Evolutionary conservation across 805 yeast species (phyloP), one percentile per base, ranked within the genome.

Genomic region (Suhomyces tanzawaensis): DNA sequence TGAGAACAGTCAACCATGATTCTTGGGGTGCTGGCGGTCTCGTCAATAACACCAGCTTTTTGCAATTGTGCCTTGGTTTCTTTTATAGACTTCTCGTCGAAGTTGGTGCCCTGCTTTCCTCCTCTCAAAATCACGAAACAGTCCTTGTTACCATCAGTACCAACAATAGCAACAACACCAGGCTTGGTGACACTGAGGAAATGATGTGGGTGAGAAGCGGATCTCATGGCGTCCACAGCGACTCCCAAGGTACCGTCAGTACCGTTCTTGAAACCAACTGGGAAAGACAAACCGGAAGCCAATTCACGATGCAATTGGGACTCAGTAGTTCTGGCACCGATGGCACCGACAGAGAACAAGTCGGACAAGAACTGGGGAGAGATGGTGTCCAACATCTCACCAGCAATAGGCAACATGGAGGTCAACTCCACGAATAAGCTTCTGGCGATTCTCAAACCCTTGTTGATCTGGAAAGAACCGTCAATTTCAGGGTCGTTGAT

Each of bases 291-390:
- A 22, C 98, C 99, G 1, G 97, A 89, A 3, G 98, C 96, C 51
- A 91, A 77, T 66, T 91, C 99, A 64, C 99, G 82, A 66, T 91
- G 99, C 38, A 91, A 78, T 71, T 91, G 99, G 27, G 96, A 89
- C 71, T 91, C 99, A 27, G 99, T 91, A 32, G 99, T 91, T 74
- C 99, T 84, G 27, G 99, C 99, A 55, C 99, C 99, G 62, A 91
- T 90, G 34, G 99, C 99, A 56, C 99, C 99, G 37, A 93, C 79
- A 18, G 96, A 85, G 76, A 91, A 84, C 51, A 91, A 78, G 64
- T 91, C 99, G 35, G 93, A 79, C 55, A 91, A 75, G 69, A 85
- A 91, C 72, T 91, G 96, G 1, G 99, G 99, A 12, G 96, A 88
- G 46, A 93, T 91, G 19, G 98, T 91, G 65, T 91, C 99, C 59